Percentiles rank a stretch among this genome's conserved stretches.
Evolutionary conservation across 768 basidiomycete genomes (phyloP).

Genomic region (Termitomyces sp.): DNA sequence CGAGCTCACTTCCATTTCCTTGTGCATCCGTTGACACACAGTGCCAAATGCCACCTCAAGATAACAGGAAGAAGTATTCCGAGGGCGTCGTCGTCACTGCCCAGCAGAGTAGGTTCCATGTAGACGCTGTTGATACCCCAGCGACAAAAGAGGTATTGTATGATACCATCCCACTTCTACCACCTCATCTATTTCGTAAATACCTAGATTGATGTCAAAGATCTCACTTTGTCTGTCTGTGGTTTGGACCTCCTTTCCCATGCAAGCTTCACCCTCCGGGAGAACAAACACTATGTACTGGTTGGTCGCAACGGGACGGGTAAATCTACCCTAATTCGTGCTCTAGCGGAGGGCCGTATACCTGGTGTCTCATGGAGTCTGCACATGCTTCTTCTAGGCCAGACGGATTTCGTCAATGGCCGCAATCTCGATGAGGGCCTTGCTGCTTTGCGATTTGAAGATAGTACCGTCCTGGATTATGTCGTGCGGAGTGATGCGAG

Average conservation of each 20-base stretch:
- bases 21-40: not conserved
- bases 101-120: conserved; percentile 45
- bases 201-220: conserved; percentile 43
- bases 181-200: not conserved
- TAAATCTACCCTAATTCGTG: conserved; percentile 41
- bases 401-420: conserved; percentile 25
- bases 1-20: not conserved
- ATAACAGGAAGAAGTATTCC: conserved; percentile 5
- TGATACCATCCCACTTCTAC: not conserved
- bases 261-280: conserved; percentile 47
- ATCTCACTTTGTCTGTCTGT: conserved; percentile 46
- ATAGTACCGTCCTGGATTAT: conserved; percentile 27
- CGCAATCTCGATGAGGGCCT: conserved; percentile 16
- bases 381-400: conserved; percentile 39
- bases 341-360: conserved; percentile 38
- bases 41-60: conserved; percentile 9
- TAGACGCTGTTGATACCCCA: conserved; percentile 37
- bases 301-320: conserved; percentile 54
- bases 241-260: conserved; percentile 47
- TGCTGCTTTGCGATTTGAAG: conserved; percentile 11
- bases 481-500: conserved; percentile 40
- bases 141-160: conserved; percentile 17
- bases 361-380: conserved; percentile 41
- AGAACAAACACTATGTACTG: conserved; percentile 45
- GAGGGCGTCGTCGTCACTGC: conserved; percentile 33